These are phyloP conservation scores for Diplogelasinospora grovesii DNA, from an alignment of 495 filamentous ascomycete genomes.

Conservation along the genomic window DNA sequence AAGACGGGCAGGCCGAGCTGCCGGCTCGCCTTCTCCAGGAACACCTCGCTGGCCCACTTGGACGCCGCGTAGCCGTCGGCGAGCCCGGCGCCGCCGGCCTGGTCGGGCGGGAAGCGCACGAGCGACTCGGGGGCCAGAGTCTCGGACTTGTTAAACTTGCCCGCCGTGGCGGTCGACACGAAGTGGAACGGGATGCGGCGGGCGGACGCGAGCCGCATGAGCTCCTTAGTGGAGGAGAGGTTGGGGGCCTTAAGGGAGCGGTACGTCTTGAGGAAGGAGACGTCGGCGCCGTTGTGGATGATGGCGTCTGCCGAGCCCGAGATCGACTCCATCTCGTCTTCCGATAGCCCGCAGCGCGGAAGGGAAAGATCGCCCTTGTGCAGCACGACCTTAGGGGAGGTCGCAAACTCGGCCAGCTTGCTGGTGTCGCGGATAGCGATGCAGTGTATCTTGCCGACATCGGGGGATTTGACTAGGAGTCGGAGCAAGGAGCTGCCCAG, in stretches of 20 bases:
- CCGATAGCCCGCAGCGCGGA: slow-evolving; percentile 35
- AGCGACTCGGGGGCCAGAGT: no score
- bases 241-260: slow-evolving; percentile 34
- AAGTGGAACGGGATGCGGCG: slow-evolving; percentile 44
- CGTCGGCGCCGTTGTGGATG: slow-evolving; percentile 49
- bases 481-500: slow-evolving; percentile 3
- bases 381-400: slow-evolving; percentile 25
- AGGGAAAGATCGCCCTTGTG: slow-evolving; percentile 35
- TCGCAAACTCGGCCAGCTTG: slow-evolving; percentile 9
- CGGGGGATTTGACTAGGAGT: slow-evolving; percentile 2
- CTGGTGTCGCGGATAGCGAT: slow-evolving; percentile 19
- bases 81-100: neutral
- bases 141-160: no score
- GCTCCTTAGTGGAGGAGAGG: slow-evolving; percentile 36
- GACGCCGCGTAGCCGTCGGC: slow-evolving; percentile 40
- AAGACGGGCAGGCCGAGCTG: slow-evolving; percentile 26
- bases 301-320: slow-evolving; percentile 31
- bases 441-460: slow-evolving; percentile 15
- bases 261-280: slow-evolving; percentile 45
- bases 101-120: no score
- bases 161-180: slow-evolving; percentile 38
- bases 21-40: slow-evolving; percentile 32
- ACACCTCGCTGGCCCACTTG: slow-evolving; percentile 50
- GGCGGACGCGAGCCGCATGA: slow-evolving; percentile 27
- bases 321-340: slow-evolving; percentile 18